Conservation (phyloP, 305 asterid species). For the Andrographis paniculata region DNA sequence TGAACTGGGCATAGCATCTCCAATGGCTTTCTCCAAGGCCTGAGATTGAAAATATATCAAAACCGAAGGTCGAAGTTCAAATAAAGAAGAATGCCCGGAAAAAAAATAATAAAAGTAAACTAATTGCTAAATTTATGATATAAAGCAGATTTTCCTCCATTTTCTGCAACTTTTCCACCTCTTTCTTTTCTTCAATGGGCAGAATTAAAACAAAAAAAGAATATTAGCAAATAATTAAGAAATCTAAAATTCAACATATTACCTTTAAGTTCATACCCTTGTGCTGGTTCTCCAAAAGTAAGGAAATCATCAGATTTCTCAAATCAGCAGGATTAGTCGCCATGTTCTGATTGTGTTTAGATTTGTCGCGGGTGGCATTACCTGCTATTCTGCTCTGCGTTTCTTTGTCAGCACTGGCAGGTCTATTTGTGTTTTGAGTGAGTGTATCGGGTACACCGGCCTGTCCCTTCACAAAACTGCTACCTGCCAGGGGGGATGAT, state of each 20-base stretch:
- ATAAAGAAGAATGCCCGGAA: neutral
- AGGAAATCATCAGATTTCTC: slow-evolving; percentile 58
- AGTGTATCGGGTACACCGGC: slow-evolving; percentile 33
- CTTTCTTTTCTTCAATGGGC: neutral
- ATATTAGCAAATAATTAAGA: neutral
- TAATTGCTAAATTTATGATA: neutral
- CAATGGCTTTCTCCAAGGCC: slow-evolving; percentile 92
- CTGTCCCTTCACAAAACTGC: slow-evolving; percentile 48
- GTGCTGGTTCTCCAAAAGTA: slow-evolving; percentile 62
- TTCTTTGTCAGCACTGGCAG: slow-evolving; percentile 54
- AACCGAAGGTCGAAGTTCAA: neutral
- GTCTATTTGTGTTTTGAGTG: slow-evolving; percentile 30
- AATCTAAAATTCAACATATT: slow-evolving; percentile 2
- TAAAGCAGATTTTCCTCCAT: neutral
- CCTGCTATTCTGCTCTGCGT: slow-evolving; percentile 31
- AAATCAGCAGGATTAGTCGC: slow-evolving; percentile 58
- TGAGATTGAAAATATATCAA: slow-evolving; percentile 24
- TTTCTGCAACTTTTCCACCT: neutral
- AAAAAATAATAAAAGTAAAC: too few species aligned
- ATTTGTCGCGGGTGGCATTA: slow-evolving; percentile 42
- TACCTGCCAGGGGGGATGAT: slow-evolving; percentile 49
- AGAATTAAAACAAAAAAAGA: neutral
- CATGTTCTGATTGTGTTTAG: slow-evolving; percentile 30
- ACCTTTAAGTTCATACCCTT: slow-evolving; percentile 91
- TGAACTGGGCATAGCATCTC: slow-evolving; percentile 66